These are phyloP conservation scores for Nyctanthes arbortristis DNA, from an alignment of 257 asterid species.

Conservation along the genomic window DNA sequence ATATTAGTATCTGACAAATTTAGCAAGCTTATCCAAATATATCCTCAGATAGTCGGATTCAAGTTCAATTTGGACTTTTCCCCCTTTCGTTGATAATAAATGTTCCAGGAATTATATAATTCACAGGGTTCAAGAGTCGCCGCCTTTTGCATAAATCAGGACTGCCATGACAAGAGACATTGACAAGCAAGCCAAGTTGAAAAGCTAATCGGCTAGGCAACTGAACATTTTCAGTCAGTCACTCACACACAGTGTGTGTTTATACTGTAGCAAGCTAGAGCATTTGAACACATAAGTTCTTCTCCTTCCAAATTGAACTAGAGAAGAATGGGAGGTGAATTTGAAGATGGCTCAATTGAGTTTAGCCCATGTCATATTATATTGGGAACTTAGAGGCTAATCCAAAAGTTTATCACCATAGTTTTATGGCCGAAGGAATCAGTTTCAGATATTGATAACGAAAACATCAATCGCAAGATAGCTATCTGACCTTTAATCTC, in stretches of 20 bases:
- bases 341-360: background rate
- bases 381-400: conserved; percentile 1
- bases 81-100: no score
- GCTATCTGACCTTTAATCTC: conserved; percentile 52
- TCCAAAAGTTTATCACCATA: background rate
- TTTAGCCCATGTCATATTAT: background rate
- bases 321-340: background rate
- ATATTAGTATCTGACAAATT: background rate
- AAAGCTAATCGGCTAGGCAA: background rate
- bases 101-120: no score
- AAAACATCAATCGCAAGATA: background rate
- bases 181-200: background rate
- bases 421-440: background rate
- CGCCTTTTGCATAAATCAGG: background rate
- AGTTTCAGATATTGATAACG: background rate
- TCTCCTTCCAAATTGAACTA: background rate
- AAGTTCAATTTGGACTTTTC: conserved; percentile 2
- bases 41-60: background rate
- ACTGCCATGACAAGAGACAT: background rate
- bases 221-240: background rate
- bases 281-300: background rate
- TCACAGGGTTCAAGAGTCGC: background rate
- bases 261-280: background rate
- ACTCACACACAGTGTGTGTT: background rate
- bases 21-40: background rate